phyloP scores from a whole-genome alignment of 179 eudicot genomes.

The Corrigiola litoralis region DNA sequence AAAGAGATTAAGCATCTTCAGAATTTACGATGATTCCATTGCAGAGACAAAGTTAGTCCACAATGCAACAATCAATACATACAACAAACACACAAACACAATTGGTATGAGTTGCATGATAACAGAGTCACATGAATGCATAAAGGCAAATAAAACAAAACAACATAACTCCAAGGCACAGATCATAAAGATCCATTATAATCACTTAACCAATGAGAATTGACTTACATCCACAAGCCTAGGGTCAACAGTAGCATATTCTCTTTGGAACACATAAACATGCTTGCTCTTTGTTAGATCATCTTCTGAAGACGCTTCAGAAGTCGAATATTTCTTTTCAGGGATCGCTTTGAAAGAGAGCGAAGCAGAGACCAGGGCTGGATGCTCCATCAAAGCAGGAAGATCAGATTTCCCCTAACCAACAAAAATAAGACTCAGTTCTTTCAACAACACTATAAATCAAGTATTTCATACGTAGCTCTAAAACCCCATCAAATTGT shows the following conservation, averaged over 20 bases:
- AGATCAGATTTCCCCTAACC: conserved; percentile 46
- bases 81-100: neutral
- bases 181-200: neutral
- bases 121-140: neutral
- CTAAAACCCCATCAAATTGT: neutral
- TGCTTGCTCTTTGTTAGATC: conserved; percentile 36
- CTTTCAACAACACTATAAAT: neutral
- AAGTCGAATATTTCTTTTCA: conserved; percentile 45
- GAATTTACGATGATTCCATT: neutral
- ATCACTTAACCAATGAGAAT: neutral
- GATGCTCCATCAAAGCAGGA: conserved; percentile 67
- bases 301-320: conserved; percentile 41
- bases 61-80: neutral
- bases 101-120: neutral
- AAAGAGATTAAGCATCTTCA: conserved; percentile 5
- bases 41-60: neutral
- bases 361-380: conserved; percentile 59
- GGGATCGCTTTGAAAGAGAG: conserved; percentile 49
- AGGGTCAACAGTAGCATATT: conserved; percentile 90
- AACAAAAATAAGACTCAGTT: conserved; percentile 1
- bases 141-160: neutral
- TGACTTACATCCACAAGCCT: conserved; percentile 69
- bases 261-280: conserved; percentile 89
- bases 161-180: neutral
- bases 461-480: neutral